phyloP scores from a whole-genome alignment of 225 moss, liverwort and hornwort species.

The Pleurozium schreberi region DNA sequence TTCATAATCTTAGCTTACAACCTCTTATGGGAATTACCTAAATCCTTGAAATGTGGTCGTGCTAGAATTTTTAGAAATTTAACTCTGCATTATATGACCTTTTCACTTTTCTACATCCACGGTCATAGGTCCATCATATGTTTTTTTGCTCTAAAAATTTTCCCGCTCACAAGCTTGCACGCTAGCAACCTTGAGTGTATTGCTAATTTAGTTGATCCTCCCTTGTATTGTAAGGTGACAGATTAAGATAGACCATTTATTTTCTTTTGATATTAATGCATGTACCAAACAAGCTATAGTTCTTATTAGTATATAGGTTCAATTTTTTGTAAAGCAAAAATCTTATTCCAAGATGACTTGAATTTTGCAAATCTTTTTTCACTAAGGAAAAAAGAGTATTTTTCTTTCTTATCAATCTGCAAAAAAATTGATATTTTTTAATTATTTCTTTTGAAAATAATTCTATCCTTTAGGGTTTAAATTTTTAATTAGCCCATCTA shows the following conservation, averaged over 20 bases:
- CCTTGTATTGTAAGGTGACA: background rate
- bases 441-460: background rate
- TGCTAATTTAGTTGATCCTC: background rate
- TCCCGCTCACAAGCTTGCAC: too few relatives aligned
- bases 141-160: too few relatives aligned
- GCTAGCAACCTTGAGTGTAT: too few relatives aligned
- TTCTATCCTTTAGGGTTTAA: rapidly evolving
- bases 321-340: background rate
- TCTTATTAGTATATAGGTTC: rapidly evolving
- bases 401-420: background rate
- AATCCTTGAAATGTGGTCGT: too few relatives aligned
- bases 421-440: background rate
- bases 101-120: too few relatives aligned
- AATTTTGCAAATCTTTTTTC: background rate
- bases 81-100: too few relatives aligned
- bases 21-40: too few relatives aligned
- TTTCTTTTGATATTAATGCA: rapidly evolving
- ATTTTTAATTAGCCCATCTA: too few relatives aligned
- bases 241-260: rapidly evolving
- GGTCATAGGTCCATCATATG: too few relatives aligned
- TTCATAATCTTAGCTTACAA: too few relatives aligned
- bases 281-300: too few relatives aligned
- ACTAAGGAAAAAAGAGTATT: rapidly evolving
- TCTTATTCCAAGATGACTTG: background rate
- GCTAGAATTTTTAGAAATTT: too few relatives aligned